Conservation (phyloP, 2,329 filamentous ascomycete genomes). For the Colletotrichum ledebouriae region DNA sequence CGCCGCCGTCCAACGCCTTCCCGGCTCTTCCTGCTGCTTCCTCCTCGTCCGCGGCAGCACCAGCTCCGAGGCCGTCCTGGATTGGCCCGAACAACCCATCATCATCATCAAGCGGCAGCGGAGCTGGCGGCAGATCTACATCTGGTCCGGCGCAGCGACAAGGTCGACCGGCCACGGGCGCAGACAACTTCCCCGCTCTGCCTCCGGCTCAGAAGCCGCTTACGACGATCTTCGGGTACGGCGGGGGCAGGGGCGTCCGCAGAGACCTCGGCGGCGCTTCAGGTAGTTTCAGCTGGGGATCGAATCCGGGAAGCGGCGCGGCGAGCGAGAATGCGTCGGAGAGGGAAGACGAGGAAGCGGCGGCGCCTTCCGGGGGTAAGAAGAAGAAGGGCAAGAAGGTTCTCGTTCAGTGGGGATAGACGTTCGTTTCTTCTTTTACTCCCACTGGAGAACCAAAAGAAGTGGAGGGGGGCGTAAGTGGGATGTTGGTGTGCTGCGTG, state of each 20-base stretch:
- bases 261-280: conserved; percentile 64
- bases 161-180: conserved; percentile 41
- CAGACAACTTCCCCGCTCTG: conserved; percentile 84
- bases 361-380: conserved; percentile 45
- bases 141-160: conserved; percentile 18
- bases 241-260: conserved; percentile 64
- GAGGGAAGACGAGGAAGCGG: conserved; percentile 47
- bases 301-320: conserved; percentile 46
- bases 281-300: conserved; percentile 68
- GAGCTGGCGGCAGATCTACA: conserved; percentile 23
- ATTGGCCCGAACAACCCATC: conserved; percentile 44
- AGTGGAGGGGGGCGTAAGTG: too few relatives aligned
- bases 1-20: conserved; percentile 55
- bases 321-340: conserved; percentile 45
- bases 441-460: background rate
- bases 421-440: too few relatives aligned
- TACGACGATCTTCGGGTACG: conserved; percentile 74
- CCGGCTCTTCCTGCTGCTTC: conserved; percentile 56
- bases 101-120: conserved; percentile 15
- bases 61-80: conserved; percentile 50
- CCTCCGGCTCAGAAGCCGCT: conserved; percentile 80
- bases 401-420: conserved; percentile 70
- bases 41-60: conserved; percentile 44
- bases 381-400: conserved; percentile 73
- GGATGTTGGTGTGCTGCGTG: too few relatives aligned